Conservation (phyloP, 176 grass and related monocot genomes). For the Pontederia crassipes region DNA sequence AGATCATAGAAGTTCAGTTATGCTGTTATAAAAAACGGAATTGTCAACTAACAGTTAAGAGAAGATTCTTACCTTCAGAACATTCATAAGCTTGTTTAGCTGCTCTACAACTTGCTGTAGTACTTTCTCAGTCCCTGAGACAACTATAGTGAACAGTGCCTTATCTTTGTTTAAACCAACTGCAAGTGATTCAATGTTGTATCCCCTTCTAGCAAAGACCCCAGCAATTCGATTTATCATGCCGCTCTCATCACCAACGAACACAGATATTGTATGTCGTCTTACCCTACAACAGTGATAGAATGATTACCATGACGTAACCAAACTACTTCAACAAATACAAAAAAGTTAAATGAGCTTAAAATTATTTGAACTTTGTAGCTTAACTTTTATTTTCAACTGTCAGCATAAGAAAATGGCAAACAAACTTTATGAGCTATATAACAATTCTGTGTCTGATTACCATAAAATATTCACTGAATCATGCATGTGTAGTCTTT, state of each 20-base stretch:
- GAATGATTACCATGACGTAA: no score
- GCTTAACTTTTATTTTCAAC: no score
- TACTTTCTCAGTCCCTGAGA: conserved; percentile 65
- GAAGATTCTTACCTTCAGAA: conserved; percentile 38
- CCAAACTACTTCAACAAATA: no score
- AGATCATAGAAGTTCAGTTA: no score
- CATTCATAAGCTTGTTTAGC: conserved; percentile 83
- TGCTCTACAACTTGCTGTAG: conserved; percentile 90
- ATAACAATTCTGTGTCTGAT: no score
- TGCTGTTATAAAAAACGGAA: no score
- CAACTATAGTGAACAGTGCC: conserved; percentile 92
- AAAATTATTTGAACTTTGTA: no score
- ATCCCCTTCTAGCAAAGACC: conserved; percentile 85
- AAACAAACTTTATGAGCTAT: no score
- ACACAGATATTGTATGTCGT: conserved; percentile 87
- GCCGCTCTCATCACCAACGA: conserved; percentile 95
- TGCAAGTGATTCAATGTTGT: conserved; percentile 93
- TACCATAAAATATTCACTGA: no score
- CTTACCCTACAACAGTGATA: conserved; percentile 39
- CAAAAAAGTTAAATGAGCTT: no score
- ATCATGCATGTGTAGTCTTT: no score
- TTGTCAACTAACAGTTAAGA: neutral
- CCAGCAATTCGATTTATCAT: conserved; percentile 98
- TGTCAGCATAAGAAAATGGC: no score
- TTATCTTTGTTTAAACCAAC: conserved; percentile 98